Conservation (phyloP, 495 filamentous ascomycete genomes). For the Bombardia bombarda region DNA sequence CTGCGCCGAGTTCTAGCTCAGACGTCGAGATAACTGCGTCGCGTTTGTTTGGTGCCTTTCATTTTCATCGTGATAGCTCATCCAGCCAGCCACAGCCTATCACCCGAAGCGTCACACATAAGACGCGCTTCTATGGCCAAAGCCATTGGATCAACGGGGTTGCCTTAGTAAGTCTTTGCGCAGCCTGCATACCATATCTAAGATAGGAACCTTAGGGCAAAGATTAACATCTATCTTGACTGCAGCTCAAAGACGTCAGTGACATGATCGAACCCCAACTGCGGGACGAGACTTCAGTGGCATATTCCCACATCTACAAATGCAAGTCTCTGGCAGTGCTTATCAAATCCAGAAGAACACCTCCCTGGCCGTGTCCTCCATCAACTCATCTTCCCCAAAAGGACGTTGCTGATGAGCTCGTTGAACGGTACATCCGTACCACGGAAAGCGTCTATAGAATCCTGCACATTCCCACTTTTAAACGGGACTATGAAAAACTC, state of each 20-base stretch:
- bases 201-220: neutral
- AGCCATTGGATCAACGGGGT: slow-evolving; percentile 47
- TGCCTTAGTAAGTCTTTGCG: slow-evolving; percentile 26
- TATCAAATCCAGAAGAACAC: slow-evolving; percentile 12
- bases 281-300: slow-evolving; percentile 1
- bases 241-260: slow-evolving; percentile 27
- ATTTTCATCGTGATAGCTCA: slow-evolving; percentile 12
- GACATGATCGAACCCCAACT: slow-evolving; percentile 7
- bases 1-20: neutral
- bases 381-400: slow-evolving; percentile 33
- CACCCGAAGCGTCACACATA: slow-evolving; percentile 35
- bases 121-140: slow-evolving; percentile 46
- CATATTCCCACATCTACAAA: slow-evolving; percentile 5
- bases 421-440: slow-evolving; percentile 39
- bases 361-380: slow-evolving; percentile 11
- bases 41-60: slow-evolving; percentile 1
- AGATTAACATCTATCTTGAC: neutral
- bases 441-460: slow-evolving; percentile 44
- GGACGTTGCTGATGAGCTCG: slow-evolving; percentile 36
- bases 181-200: too few relatives aligned
- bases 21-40: slow-evolving; percentile 1
- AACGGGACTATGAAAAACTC: slow-evolving; percentile 30
- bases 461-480: slow-evolving; percentile 49
- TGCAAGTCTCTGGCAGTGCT: slow-evolving; percentile 22
- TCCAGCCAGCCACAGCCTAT: slow-evolving; percentile 4